Base-by-base conservation (phyloP, 495 filamentous ascomycete species). In the Podospora comata region DNA sequence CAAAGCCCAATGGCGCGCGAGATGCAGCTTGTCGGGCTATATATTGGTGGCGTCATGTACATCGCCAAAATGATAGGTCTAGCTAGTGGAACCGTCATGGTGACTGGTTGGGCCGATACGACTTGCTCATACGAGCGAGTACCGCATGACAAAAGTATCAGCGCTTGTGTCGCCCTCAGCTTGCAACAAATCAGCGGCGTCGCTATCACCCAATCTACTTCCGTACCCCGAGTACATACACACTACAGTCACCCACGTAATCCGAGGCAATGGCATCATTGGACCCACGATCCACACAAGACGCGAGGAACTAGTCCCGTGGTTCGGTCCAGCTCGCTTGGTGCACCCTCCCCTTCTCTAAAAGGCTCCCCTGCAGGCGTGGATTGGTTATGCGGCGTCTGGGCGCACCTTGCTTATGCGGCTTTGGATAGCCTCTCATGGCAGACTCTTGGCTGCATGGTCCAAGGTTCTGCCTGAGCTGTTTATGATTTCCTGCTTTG, bases 401-500 rank as follows among this genome's bases (percentile, higher is more conserved):
- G 54, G 60, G 65, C 65, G 59, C 65, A 57, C 60, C 3, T 20
- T 58, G 60, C 57, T 67, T 56, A 67, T 67, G 66, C 66, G 58
- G 56, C 55, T 44, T 59, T 67, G 56, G 62, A 57, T 67, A 67
- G 66, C 66, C 60, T 62, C 66, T 57, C 48, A 32, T 67, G 60
- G 19, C 5, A 7, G 62, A 62, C 56, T 63, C 66, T 67, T 67
- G 66, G 65, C 66, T 64, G 66, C 66, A 64, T 53, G 58, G 23
- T 62, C 59, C n/a, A 58, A 26, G n/a, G 23, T 58, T n/a, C 23
- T 58, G 23, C 55, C 23, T 58, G 23, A 58, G 39, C 39, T 16
- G 7, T 48, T 48, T 48, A 67, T 61, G 18, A 61, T 61, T 67
- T 53, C 48, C n/a, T 11, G 39, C 39, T 48, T 48, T 48, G 39